Conservation (phyloP, 768 basidiomycete genomes). For the Suillus brevipes region DNA sequence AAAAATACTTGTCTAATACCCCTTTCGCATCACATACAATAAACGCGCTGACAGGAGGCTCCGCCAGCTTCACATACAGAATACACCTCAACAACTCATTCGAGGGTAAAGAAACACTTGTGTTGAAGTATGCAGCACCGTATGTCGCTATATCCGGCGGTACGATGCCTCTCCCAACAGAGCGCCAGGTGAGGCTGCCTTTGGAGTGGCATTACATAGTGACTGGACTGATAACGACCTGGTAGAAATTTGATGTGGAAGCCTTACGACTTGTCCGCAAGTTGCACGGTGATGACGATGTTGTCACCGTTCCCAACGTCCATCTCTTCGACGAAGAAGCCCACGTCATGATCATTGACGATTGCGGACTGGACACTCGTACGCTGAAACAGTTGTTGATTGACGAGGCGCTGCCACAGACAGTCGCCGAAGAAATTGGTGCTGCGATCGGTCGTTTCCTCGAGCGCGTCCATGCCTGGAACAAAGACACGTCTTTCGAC, state of each 20-base stretch:
- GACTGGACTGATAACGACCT: slow-evolving; percentile 24
- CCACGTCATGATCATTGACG: slow-evolving; percentile 63
- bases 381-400: slow-evolving; percentile 45
- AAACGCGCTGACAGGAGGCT: slow-evolving; percentile 49
- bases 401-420: slow-evolving; percentile 30
- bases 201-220: background rate
- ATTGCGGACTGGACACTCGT: slow-evolving; percentile 42
- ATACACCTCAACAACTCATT: slow-evolving; percentile 43
- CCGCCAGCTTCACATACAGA: slow-evolving; percentile 58
- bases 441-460: slow-evolving; percentile 55
- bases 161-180: slow-evolving; percentile 37
- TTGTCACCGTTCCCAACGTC: slow-evolving; percentile 51
- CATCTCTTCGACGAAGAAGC: slow-evolving; percentile 49
- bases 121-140: slow-evolving; percentile 59
- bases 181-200: slow-evolving; percentile 50
- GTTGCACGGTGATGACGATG: slow-evolving; percentile 29
- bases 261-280: slow-evolving; percentile 47
- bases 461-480: slow-evolving; percentile 51
- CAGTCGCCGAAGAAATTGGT: slow-evolving; percentile 47
- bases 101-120: slow-evolving; percentile 44
- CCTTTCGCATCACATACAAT: slow-evolving; percentile 46
- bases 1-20: slow-evolving; percentile 47
- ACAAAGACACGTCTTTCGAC: slow-evolving; percentile 30
- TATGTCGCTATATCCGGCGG: slow-evolving; percentile 34
- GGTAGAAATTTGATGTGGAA: slow-evolving; percentile 45